A percentile compares a stretch with the other conserved stretches of the same genome.
Evolutionary conservation across 305 asterid genomes (phyloP).

Genomic region (Solanum chacoense): DNA sequence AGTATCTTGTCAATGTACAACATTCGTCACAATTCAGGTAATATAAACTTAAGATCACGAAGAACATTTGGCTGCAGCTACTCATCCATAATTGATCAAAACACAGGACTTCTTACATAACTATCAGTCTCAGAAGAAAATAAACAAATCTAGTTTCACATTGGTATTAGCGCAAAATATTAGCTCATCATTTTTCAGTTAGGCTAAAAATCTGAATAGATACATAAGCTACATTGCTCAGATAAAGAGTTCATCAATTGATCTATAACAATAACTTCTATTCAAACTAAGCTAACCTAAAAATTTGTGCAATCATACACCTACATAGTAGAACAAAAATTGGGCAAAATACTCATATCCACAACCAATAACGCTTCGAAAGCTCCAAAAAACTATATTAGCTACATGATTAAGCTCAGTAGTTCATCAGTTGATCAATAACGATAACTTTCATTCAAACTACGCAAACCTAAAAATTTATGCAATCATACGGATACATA

Average conservation of each 20-base stretch:
- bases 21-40: background rate
- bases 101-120: background rate
- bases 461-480: background rate
- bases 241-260: background rate
- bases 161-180: background rate
- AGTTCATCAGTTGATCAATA: background rate
- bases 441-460: background rate
- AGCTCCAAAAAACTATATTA: background rate
- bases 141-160: background rate
- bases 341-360: background rate
- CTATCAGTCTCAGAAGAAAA: background rate
- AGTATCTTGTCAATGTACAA: background rate
- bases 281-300: background rate
- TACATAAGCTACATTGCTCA: background rate
- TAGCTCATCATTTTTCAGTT: background rate
- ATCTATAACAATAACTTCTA: background rate
- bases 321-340: background rate
- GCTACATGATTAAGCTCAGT: background rate
- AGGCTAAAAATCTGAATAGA: background rate
- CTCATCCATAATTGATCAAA: background rate
- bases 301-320: background rate
- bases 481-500: background rate
- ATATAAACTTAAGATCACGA: background rate
- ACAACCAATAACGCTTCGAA: background rate
- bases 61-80: background rate